phyloP scores from a whole-genome alignment of 352 stramenopile genomes.

The Phytophthora sojae region DNA sequence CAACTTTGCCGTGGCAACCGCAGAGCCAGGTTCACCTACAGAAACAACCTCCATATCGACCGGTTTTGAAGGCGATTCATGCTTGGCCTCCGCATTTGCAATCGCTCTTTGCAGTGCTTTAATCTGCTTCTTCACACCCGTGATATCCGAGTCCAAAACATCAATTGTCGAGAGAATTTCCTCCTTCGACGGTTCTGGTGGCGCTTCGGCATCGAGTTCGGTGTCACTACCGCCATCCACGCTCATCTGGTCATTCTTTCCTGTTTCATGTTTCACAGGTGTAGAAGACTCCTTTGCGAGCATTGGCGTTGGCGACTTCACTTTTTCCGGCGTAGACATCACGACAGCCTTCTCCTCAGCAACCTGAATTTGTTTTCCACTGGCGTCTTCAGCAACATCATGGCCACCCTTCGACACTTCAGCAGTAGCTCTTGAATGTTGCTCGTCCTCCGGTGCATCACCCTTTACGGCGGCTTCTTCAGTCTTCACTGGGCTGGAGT shows the following conservation, averaged over 20 bases:
- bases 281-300: neutral
- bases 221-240: constrained; percentile 13
- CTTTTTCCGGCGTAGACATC: constrained; percentile 14
- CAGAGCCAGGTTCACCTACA: constrained; percentile 9
- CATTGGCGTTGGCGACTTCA: constrained; percentile 10
- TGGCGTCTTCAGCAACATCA: neutral
- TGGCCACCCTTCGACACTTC: constrained; percentile 5
- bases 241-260: constrained; percentile 6
- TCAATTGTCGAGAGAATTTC: constrained; percentile 86
- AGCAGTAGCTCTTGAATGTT: neutral
- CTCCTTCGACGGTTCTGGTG: constrained; percentile 67
- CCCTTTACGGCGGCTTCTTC: constrained; percentile 3
- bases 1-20: constrained; percentile 1
- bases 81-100: constrained; percentile 58
- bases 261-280: constrained; percentile 6
- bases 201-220: constrained; percentile 10
- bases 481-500: constrained; percentile 16
- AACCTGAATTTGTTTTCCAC: neutral
- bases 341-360: constrained; percentile 7
- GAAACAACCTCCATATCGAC: constrained; percentile 46
- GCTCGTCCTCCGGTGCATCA: constrained; percentile 2
- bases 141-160: constrained; percentile 72
- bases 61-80: constrained; percentile 48
- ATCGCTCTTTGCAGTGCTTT: constrained; percentile 56
- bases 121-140: constrained; percentile 78